Conservation (phyloP, 495 filamentous ascomycete species). For the Cladorrhinum samala region DNA sequence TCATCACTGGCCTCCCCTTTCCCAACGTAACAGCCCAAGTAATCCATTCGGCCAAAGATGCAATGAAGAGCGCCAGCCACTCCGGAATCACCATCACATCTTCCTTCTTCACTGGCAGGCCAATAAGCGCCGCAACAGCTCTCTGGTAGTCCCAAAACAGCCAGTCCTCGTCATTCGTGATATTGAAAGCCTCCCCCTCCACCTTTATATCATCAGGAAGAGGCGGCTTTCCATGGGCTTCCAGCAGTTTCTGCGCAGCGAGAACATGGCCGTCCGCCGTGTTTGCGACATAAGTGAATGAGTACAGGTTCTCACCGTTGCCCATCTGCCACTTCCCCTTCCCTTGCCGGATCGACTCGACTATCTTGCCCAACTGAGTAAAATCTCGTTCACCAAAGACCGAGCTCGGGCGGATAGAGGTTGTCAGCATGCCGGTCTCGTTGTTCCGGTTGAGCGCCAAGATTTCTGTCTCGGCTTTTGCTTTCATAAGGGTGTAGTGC, state of each 20-base stretch:
- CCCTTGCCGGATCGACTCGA: constrained; percentile 12
- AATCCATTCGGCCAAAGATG: constrained; percentile 42
- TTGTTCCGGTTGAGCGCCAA: constrained; percentile 22
- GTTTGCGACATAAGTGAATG: constrained; percentile 57
- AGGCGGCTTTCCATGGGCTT: constrained; percentile 22
- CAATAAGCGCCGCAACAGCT: constrained; percentile 33
- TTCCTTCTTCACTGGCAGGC: constrained; percentile 11
- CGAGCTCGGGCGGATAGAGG: constrained; percentile 16
- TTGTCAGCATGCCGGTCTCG: constrained; percentile 22
- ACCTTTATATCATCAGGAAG: constrained; percentile 37
- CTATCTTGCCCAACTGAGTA: constrained; percentile 14
- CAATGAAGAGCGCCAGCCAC: constrained; percentile 44
- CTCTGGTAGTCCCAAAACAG: constrained; percentile 56
- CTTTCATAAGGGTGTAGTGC: constrained; percentile 28
- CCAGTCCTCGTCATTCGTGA: constrained; percentile 58
- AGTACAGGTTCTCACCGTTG: constrained; percentile 51
- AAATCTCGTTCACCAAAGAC: constrained; percentile 25
- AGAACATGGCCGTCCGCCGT: constrained; percentile 58
- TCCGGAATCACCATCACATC: constrained; percentile 39
- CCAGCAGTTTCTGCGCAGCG: constrained; percentile 53
- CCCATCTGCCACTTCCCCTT: constrained; percentile 34
- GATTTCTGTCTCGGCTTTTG: constrained; percentile 24
- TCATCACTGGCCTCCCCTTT: constrained; percentile 7
- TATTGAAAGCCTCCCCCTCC: constrained; percentile 57
- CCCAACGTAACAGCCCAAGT: constrained; percentile 38